Conservation (phyloP, 2,329 filamentous ascomycete species). For the Colletotrichum zoysiae region DNA sequence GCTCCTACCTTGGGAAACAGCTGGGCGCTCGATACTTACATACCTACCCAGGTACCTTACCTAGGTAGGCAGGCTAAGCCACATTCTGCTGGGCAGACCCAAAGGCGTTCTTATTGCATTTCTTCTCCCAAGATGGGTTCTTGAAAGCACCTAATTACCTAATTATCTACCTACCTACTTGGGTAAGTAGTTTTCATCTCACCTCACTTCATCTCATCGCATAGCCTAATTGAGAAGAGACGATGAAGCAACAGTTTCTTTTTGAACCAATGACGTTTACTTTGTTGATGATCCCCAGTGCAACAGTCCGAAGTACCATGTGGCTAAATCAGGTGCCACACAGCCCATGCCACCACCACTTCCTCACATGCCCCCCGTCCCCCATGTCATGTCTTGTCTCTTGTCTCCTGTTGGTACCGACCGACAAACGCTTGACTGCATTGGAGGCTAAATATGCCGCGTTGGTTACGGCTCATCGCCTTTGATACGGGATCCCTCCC, state of each 20-base stretch:
- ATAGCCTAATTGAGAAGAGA: no score
- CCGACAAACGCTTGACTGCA: background rate
- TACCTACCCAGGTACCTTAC: no score
- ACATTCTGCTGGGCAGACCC: slow-evolving; percentile 1
- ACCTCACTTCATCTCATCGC: background rate
- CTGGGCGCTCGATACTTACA: no score
- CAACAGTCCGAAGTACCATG: background rate
- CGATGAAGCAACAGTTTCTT: background rate
- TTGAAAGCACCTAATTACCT: no score
- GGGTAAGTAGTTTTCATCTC: no score
- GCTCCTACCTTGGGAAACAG: background rate
- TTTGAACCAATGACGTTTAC: no score
- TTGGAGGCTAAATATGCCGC: background rate
- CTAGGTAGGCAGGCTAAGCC: background rate
- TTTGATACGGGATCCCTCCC: background rate
- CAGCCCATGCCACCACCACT: background rate
- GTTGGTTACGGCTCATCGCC: background rate
- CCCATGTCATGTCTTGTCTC: background rate
- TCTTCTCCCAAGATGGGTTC: background rate
- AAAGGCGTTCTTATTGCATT: background rate
- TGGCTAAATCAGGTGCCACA: background rate
- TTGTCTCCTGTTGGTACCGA: background rate
- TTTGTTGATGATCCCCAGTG: background rate
- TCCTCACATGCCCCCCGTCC: background rate
- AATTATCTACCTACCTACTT: no score